Percentiles rank a stretch among this genome's conserved stretches.
These are phyloP conservation scores for Paradendryphiella salina DNA, from an alignment of 2,329 filamentous ascomycete genomes.

Conservation along the genomic window DNA sequence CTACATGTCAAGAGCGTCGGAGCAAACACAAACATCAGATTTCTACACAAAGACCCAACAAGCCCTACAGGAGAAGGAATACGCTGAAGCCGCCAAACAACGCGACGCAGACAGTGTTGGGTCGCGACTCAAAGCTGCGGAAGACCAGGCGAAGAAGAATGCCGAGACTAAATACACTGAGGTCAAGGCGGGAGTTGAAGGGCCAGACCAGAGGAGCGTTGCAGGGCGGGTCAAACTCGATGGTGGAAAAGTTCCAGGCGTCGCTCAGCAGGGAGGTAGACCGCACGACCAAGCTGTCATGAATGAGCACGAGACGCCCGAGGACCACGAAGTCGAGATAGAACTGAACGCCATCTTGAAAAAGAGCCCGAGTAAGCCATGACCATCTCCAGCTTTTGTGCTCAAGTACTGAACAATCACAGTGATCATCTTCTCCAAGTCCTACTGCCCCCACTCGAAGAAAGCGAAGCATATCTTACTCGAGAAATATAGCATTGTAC, in stretches of 20 bases:
- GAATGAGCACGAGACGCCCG: constrained; percentile 56
- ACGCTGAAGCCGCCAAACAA: constrained; percentile 48
- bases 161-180: constrained; percentile 68
- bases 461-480: constrained; percentile 84
- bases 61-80: constrained; percentile 48
- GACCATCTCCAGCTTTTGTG: not conserved
- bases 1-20: constrained; percentile 70
- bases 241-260: constrained; percentile 44
- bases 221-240: constrained; percentile 59
- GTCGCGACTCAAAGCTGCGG: constrained; percentile 69
- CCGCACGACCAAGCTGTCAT: constrained; percentile 46
- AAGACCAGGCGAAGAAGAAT: constrained; percentile 67
- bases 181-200: constrained; percentile 39
- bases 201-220: constrained; percentile 53
- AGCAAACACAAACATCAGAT: constrained; percentile 56
- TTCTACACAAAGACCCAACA: constrained; percentile 65
- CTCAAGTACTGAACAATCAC: constrained; percentile 12
- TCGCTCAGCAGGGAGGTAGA: constrained; percentile 52
- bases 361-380: constrained; percentile 71
- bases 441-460: constrained; percentile 85
- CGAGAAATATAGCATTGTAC: constrained; percentile 80
- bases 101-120: constrained; percentile 58
- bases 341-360: constrained; percentile 81
- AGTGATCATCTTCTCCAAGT: constrained; percentile 97
- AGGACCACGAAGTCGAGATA: constrained; percentile 66